Base-by-base conservation (phyloP, 2,329 filamentous ascomycete genomes). In the Teratosphaeria pseudoeucalypti region DNA sequence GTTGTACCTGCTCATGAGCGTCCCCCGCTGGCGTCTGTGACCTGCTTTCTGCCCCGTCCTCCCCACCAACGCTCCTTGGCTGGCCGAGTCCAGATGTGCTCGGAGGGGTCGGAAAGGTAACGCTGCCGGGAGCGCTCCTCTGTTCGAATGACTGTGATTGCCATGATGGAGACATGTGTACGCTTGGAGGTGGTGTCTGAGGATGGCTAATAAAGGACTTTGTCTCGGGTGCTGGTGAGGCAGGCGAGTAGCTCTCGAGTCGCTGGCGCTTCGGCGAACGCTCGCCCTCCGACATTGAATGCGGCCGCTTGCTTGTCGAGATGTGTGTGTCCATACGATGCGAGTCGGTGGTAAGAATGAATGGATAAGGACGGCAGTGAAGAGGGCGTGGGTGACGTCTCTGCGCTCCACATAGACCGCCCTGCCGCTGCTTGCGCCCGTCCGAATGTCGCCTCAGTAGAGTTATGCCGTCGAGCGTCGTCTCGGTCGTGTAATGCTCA, bases 111-210 rank as follows among this genome's bases (percentile, higher is more conserved):
- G 75, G 70, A 54, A 70, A 70, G 34, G 65, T 68, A 56, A 61
- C 63, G 54, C 66, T 60, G 34, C 58, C 57, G 10, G 37, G 27
- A 11, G 29, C 60, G 56, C 19, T 58, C 61, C 43, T 49, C 56
- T 63, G 60, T 54, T 66, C 57, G n/a, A 60, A 56, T 67, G 67
- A 54, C 64, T 69, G 68, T 53, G 71, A 63, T 60, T 74, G 73
- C 69, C 75, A 73, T 75, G 70, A 74, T 66, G 76, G 76, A 70
- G 76, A 77, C 73, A 75, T 74, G 60, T 75, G 75, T 58, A 77
- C 76, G 58, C 76, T 76, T 27, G 76, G 78, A 43, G 77, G 78
- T 58, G 77, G 78, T 10, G 77, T 79, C 65, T 78, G 76, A 55
- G 77, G 77, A 39, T 61, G 65, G 57, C 75, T 72, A 57, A 70